These are phyloP conservation scores for Pharus latifolius DNA, from an alignment of 176 grass and related monocot species.

Conservation along the genomic window DNA sequence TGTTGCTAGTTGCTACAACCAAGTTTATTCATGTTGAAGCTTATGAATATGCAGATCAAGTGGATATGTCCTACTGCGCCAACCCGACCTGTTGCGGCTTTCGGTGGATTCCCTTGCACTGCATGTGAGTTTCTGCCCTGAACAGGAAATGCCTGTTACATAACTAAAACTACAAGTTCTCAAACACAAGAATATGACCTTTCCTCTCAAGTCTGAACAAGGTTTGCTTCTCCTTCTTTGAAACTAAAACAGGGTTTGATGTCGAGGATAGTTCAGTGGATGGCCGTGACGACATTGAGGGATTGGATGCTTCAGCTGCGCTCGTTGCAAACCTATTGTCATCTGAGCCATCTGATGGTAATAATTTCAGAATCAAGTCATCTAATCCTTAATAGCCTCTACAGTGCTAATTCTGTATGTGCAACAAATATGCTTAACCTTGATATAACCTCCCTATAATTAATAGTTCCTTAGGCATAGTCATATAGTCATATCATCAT, in stretches of 20 bases:
- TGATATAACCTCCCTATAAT: no score
- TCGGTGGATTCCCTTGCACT: conserved; percentile 92
- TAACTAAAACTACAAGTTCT: not conserved
- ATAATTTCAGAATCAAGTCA: not conserved
- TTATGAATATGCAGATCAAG: conserved; percentile 59
- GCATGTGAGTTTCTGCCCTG: conserved; percentile 50
- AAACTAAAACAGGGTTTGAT: conserved; percentile 60
- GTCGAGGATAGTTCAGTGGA: conserved; percentile 64
- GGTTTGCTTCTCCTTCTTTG: not conserved
- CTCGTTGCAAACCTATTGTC: conserved; percentile 84
- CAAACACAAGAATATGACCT: not conserved
- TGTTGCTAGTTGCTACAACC: conserved; percentile 5
- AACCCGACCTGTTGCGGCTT: conserved; percentile 57
- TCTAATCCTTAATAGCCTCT: not conserved
- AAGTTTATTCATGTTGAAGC: conserved; percentile 12
- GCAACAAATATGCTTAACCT: no score
- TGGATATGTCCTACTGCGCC: conserved; percentile 94
- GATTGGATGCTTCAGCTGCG: conserved; percentile 73
- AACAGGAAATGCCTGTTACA: not conserved
- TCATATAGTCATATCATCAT: not conserved
- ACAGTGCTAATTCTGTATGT: not conserved
- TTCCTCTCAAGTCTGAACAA: not conserved
- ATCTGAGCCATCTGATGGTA: conserved; percentile 74
- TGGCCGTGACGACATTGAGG: conserved; percentile 63
- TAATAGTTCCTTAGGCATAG: not conserved